Percentiles rank a stretch among this genome's conserved stretches.
These are phyloP conservation scores for Vaccinium darrowii DNA, from an alignment of 148 eudicot genomes.

Conservation along the genomic window DNA sequence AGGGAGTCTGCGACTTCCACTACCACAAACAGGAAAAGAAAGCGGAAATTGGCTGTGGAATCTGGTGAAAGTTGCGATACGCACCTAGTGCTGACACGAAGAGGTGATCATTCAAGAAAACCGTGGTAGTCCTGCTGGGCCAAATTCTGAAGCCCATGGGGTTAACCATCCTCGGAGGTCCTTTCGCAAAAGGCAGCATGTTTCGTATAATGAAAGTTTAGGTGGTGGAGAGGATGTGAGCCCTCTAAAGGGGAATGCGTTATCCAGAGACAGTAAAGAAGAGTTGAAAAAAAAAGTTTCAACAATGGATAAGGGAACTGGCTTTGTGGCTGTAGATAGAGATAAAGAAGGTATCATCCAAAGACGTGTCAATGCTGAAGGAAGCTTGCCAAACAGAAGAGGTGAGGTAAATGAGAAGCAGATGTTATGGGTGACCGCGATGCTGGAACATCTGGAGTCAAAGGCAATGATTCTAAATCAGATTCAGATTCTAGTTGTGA, in stretches of 20 bases:
- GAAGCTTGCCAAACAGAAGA: neutral
- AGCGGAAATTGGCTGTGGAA: slow-evolving; percentile 24
- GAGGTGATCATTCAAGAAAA: slow-evolving; percentile 18
- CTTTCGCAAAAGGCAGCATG: slow-evolving; percentile 27
- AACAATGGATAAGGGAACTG: slow-evolving; percentile 5
- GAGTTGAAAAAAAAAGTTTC: slow-evolving; percentile 11
- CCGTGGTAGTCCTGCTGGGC: slow-evolving; percentile 9
- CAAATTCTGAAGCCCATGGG: slow-evolving; percentile 11
- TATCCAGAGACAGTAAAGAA: neutral
- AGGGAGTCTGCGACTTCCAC: slow-evolving; percentile 9
- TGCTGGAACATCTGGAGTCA: slow-evolving; percentile 15
- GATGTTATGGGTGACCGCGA: neutral
- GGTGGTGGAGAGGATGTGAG: slow-evolving; percentile 12
- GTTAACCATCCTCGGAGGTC: slow-evolving; percentile 26
- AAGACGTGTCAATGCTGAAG: neutral
- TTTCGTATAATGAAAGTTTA: slow-evolving; percentile 31
- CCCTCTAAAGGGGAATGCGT: slow-evolving; percentile 16
- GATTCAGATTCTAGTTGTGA: slow-evolving; percentile 9
- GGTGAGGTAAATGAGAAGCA: slow-evolving; percentile 8
- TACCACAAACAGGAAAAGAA: slow-evolving; percentile 26
- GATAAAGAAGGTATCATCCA: slow-evolving; percentile 1
- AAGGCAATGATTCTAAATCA: slow-evolving; percentile 15
- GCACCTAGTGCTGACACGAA: slow-evolving; percentile 23
- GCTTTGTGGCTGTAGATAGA: slow-evolving; percentile 11
- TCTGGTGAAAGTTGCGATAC: slow-evolving; percentile 33